Conservation (phyloP, 75 land plant species). For the Isoetes taiwanensis region DNA sequence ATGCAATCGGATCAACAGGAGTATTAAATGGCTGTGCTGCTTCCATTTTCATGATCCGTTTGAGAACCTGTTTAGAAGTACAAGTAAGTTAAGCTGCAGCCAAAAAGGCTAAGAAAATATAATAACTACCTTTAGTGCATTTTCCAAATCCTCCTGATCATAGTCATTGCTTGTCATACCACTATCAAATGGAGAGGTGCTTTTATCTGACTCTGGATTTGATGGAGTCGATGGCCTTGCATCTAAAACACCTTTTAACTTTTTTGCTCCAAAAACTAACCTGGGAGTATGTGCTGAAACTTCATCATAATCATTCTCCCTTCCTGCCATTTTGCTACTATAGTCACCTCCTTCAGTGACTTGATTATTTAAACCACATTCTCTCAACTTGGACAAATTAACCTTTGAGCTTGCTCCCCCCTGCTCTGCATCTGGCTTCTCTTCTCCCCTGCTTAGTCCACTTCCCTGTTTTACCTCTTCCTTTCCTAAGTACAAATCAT, state of each 20-base stretch:
- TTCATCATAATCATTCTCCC: too few relatives aligned
- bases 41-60: constrained; percentile 96
- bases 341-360: constrained; percentile 15
- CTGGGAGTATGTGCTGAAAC: too few relatives aligned
- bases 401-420: constrained; percentile 19
- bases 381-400: too few relatives aligned
- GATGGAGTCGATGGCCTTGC: background rate
- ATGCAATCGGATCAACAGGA: constrained; percentile 83
- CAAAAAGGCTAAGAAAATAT: background rate
- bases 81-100: background rate
- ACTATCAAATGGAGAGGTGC: too few relatives aligned
- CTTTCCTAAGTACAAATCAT: background rate
- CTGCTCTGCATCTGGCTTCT: constrained; percentile 13
- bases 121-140: constrained; percentile 9
- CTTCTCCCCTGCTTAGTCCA: background rate
- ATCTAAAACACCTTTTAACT: background rate
- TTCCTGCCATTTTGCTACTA: too few relatives aligned
- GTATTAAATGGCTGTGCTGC: constrained; percentile 95
- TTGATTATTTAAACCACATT: too few relatives aligned
- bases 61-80: constrained; percentile 42
- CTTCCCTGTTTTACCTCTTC: background rate
- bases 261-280: too few relatives aligned
- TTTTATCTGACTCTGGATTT: background rate
- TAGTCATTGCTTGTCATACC: background rate
- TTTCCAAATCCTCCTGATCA: background rate